These are phyloP conservation scores for Trichocladium uniseriatum DNA, from an alignment of 495 filamentous ascomycete species.

Conservation along the genomic window DNA sequence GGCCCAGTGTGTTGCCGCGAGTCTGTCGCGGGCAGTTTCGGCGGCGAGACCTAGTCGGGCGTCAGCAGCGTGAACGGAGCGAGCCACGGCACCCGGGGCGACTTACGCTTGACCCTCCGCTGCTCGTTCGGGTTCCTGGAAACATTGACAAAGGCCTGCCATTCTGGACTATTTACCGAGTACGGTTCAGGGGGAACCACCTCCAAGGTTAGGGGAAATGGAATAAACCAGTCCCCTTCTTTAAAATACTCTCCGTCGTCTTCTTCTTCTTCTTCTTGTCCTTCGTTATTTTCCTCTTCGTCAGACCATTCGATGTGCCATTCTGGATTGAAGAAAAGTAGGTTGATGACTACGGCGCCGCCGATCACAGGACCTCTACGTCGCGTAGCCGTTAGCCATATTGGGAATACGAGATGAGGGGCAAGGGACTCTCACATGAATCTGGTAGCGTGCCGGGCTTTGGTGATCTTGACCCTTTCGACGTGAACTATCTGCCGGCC, in stretches of 20 bases:
- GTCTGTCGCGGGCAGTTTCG: slow-evolving; percentile 17
- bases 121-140: slow-evolving; percentile 42
- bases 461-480: slow-evolving; percentile 31
- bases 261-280: neutral
- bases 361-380: neutral
- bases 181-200: slow-evolving; percentile 40
- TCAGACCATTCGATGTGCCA: no score
- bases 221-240: slow-evolving; percentile 45
- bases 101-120: slow-evolving; percentile 43
- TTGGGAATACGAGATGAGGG: neutral
- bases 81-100: neutral
- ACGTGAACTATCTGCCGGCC: slow-evolving; percentile 18
- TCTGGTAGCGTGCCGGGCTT: slow-evolving; percentile 12
- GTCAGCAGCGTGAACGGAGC: slow-evolving; percentile 2
- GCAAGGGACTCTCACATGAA: neutral
- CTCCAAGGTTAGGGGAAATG: slow-evolving; percentile 45
- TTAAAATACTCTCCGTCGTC: slow-evolving; percentile 5
- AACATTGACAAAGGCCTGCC: slow-evolving; percentile 54
- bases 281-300: no score
- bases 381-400: neutral
- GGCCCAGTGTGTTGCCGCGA: no score
- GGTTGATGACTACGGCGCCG: slow-evolving; percentile 22
- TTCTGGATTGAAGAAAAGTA: slow-evolving; percentile 10
- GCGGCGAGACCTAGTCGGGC: slow-evolving; percentile 21
- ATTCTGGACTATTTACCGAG: slow-evolving; percentile 57